These are phyloP conservation scores for Citrus mangshanensis DNA, from an alignment of 345 rosid genomes.

Conservation along the genomic window DNA sequence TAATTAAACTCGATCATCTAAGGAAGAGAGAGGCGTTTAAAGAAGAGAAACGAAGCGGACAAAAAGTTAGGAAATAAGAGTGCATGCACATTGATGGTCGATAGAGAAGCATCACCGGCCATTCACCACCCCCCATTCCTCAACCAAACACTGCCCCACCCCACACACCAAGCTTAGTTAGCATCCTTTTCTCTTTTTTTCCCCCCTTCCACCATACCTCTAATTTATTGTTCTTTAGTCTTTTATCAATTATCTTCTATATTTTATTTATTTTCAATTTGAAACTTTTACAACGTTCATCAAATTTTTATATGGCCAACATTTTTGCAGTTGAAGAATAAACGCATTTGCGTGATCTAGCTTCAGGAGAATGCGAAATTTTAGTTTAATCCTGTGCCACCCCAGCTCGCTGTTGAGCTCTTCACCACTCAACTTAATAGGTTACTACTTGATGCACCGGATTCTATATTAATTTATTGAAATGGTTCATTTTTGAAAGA, in stretches of 20 bases:
- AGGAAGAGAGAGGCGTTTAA: not conserved
- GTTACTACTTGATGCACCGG: too few species aligned
- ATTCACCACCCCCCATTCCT: not conserved
- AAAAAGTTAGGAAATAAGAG: not conserved
- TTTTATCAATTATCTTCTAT: not conserved
- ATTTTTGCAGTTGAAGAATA: not conserved
- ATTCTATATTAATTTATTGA: too few species aligned
- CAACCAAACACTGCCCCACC: not conserved
- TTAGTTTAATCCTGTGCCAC: not conserved
- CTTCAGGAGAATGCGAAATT: not conserved
- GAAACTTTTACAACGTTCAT: not conserved
- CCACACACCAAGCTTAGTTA: not conserved
- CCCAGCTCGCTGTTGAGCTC: not conserved
- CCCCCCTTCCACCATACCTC: not conserved
- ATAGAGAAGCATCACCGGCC: not conserved
- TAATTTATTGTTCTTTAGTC: not conserved
- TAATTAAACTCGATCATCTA: not conserved
- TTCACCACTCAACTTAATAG: not conserved
- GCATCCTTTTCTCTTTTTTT: not conserved
- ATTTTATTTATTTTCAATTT: not conserved
- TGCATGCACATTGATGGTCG: not conserved
- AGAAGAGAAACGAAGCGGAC: not conserved
- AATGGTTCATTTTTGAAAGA: too few species aligned
- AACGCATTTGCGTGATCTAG: too few species aligned
- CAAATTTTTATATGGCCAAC: not conserved